Evolutionary conservation across 2,329 filamentous ascomycete genomes (phyloP), one percentile per base, ranked within the genome.

Genomic region (Magnaporthiopsis rhizophila): DNA sequence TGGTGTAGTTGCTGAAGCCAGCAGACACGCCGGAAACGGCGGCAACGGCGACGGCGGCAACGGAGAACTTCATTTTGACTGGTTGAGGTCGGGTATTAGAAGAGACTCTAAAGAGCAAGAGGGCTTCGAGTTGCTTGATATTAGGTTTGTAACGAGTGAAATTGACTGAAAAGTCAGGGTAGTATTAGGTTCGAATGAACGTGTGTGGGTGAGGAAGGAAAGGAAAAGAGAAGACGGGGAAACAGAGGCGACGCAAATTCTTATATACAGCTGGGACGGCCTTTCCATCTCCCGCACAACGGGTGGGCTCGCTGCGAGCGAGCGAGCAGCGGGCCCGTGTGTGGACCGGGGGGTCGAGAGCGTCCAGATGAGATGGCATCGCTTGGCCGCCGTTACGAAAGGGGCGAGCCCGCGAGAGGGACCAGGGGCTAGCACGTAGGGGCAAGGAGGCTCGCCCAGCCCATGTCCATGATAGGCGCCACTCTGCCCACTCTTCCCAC

Each of bases 31-130:
- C 78, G 75, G 80, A 81, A 72, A 79, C 77, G 73, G 75, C 80
- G 75, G 81, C 78, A 71, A 82, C 82, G 73, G 82, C 73, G 70
- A 83, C 71, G 74, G 79, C 76, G 72, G 81, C 81, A 74, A 78
- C 74, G 73, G 83, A 76, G 83, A 82, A 86, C 84, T 87, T 84
- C 85, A 88, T 88, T 75, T 86, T 87, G 83, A 79, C 78, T 78
- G 50, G 78, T 78, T n/a, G 7, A 76, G 74, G 76, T 76, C 68
- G 74, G 74, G 74, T 74, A 77, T 78, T 78, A 74, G 72, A 72
- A n/a, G 74, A 71, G 74, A 75, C 70, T 72, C 72, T 69, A 69
- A 70, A 71, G 67, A 69, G 69, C 62, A 62, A 65, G 65, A 68
- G 67, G 68, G 66, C 68, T 66, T 56, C 21, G 30, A n/a, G 45